Percentiles rank a stretch among this genome's conserved stretches.
phyloP scores from a whole-genome alignment of 192 early-diverging fungal species.

The Pilaira anomala region DNA sequence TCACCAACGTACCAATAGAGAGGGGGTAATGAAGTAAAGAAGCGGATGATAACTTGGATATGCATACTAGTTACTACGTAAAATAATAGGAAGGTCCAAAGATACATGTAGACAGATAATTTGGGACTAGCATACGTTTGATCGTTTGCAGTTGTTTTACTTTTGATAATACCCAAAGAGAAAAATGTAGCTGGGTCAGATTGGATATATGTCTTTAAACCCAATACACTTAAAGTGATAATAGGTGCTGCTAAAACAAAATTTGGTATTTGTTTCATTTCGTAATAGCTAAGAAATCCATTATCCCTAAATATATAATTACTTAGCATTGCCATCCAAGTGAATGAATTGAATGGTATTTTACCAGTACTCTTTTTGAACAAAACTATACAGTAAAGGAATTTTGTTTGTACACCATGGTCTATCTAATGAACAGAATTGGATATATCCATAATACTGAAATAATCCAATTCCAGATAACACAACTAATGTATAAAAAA shows the following conservation, averaged over 20 bases:
- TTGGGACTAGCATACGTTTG: not conserved
- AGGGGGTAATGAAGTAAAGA: slow-evolving; percentile 75
- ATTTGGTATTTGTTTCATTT: slow-evolving; percentile 82
- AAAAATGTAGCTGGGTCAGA: slow-evolving; percentile 52
- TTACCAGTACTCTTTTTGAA: slow-evolving; percentile 86
- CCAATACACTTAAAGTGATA: slow-evolving; percentile 58
- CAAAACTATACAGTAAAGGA: slow-evolving; percentile 77
- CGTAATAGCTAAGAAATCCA: slow-evolving; percentile 84
- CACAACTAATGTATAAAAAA: slow-evolving; percentile 36
- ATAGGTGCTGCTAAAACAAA: slow-evolving; percentile 85
- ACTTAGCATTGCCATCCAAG: not conserved
- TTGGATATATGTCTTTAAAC: slow-evolving; percentile 53
- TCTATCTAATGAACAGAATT: slow-evolving; percentile 57
- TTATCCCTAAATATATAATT: slow-evolving; percentile 58
- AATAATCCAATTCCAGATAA: slow-evolving; percentile 58
- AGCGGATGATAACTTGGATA: slow-evolving; percentile 86
- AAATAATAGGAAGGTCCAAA: slow-evolving; percentile 64
- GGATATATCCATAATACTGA: slow-evolving; percentile 56
- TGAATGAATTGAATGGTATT: not conserved
- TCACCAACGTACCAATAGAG: slow-evolving; percentile 78
- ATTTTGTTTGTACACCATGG: slow-evolving; percentile 64
- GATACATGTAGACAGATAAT: slow-evolving; percentile 47
- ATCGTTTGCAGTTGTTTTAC: not conserved
- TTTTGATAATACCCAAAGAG: slow-evolving; percentile 48
- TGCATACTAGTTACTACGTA: slow-evolving; percentile 75